phyloP scores from a whole-genome alignment of 78 protist species.

The Bodo saltans region DNA sequence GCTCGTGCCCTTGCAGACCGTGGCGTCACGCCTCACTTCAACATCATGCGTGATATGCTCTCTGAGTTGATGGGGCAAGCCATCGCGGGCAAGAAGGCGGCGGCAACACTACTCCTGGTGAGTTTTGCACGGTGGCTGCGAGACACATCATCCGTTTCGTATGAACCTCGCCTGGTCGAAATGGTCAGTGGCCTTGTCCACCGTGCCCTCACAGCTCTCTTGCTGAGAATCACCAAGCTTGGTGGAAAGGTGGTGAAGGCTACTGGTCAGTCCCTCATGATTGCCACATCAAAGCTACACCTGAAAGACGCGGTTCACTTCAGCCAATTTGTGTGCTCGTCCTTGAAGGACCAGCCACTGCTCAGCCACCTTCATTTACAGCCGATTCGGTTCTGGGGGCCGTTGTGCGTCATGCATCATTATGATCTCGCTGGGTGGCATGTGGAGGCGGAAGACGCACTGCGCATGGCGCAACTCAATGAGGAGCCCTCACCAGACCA shows the following conservation, averaged over 20 bases:
- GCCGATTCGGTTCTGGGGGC: no score
- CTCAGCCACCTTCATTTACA: no score
- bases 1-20: not conserved
- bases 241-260: not conserved
- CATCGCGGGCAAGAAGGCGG: not conserved
- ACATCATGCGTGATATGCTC: not conserved
- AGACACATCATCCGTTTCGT: not conserved
- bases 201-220: not conserved
- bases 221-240: not conserved
- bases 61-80: not conserved
- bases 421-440: no score
- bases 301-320: not conserved
- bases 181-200: not conserved
- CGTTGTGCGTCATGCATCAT: no score
- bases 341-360: no score
- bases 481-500: no score
- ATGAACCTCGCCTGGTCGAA: slow-evolving; percentile 1
- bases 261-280: not conserved
- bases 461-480: no score
- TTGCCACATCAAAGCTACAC: not conserved
- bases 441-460: no score
- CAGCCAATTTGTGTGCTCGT: not conserved
- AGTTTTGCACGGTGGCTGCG: slow-evolving; percentile 24
- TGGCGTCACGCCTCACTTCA: not conserved
- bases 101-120: not conserved